Conservation (phyloP, 352 stramenopile genomes). For the Halophytophthora polymorphica region DNA sequence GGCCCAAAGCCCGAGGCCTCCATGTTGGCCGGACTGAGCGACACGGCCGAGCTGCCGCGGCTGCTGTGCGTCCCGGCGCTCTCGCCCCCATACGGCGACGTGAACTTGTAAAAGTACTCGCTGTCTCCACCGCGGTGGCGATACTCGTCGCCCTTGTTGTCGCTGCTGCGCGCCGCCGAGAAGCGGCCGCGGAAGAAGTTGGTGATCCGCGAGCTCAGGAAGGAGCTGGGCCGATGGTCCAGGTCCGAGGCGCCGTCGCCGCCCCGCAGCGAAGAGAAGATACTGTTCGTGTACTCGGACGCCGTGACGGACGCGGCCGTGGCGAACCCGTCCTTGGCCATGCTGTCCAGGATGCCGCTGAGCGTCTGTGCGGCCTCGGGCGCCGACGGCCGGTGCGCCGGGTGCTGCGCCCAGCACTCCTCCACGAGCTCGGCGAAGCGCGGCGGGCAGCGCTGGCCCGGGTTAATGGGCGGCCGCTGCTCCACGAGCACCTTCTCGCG, state of each 20-base stretch:
- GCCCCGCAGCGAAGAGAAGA: constrained; percentile 50
- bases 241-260: constrained; percentile 26
- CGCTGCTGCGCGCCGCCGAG: constrained; percentile 35
- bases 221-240: constrained; percentile 42
- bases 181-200: constrained; percentile 62
- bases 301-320: constrained; percentile 28
- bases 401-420: constrained; percentile 58
- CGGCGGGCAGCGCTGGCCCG: constrained; percentile 41
- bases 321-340: constrained; percentile 37
- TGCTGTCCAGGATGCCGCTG: constrained; percentile 48
- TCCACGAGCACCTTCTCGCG: constrained; percentile 55
- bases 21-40: constrained; percentile 19
- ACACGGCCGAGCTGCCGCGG: constrained; percentile 27
- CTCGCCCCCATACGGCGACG: constrained; percentile 36
- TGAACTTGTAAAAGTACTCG: constrained; percentile 47
- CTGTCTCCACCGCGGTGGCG: constrained; percentile 24
- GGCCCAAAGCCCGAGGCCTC: constrained; percentile 23
- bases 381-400: constrained; percentile 36
- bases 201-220: constrained; percentile 50
- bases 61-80: constrained; percentile 25
- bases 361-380: constrained; percentile 49
- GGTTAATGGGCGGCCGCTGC: constrained; percentile 49
- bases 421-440: constrained; percentile 57
- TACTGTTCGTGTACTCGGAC: constrained; percentile 55
- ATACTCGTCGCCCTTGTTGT: constrained; percentile 34